Conservation (phyloP, 2,329 filamentous ascomycete genomes). For the Furcasterigmium furcatum region DNA sequence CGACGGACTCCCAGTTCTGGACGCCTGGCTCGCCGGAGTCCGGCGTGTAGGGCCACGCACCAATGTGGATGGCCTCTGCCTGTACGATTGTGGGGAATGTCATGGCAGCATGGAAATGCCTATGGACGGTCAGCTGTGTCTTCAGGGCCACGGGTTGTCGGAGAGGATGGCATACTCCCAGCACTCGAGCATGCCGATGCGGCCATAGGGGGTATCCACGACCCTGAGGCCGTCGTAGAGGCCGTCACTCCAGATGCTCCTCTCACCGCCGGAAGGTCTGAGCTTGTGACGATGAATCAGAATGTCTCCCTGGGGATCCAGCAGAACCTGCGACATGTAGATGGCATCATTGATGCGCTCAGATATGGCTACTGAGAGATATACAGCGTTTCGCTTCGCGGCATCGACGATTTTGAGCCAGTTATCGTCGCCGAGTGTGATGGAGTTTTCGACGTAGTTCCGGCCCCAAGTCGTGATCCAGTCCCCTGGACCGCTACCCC, state of each 20-base stretch:
- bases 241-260: conserved; percentile 45
- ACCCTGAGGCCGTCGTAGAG: conserved; percentile 33
- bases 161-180: conserved; percentile 32
- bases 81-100: conserved; percentile 7
- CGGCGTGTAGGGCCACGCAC: conserved; percentile 1
- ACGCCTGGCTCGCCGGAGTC: background rate
- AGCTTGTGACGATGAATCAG: conserved; percentile 40
- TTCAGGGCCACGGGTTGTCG: background rate
- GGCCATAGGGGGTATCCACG: conserved; percentile 31
- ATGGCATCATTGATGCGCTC: conserved; percentile 32
- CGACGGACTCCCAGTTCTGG: conserved; percentile 2
- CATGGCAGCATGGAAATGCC: conserved; percentile 3
- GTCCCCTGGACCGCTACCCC: background rate
- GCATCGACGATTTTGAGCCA: conserved; percentile 1
- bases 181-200: conserved; percentile 42
- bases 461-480: conserved; percentile 1
- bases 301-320: conserved; percentile 35
- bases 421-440: background rate
- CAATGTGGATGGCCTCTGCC: conserved; percentile 3
- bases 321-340: conserved; percentile 43
- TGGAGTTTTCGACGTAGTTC: conserved; percentile 2
- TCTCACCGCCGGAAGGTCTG: conserved; percentile 50
- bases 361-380: conserved; percentile 22
- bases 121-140: background rate
- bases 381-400: background rate